Conservation (phyloP, 345 rosid genomes). For the Isatis tinctoria region DNA sequence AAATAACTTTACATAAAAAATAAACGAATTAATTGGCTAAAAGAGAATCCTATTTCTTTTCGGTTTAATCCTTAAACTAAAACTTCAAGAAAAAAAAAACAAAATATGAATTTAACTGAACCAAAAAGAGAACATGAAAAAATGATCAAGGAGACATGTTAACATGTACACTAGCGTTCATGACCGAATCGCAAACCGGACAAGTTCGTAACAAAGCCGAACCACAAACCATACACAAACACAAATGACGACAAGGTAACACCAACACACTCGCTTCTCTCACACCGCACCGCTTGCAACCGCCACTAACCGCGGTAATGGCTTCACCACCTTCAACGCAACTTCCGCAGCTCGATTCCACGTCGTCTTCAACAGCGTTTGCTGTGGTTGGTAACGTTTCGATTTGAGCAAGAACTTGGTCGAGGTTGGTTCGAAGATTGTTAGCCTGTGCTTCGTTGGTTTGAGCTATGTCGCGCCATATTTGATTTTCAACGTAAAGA, state of each 20-base stretch:
- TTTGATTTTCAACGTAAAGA: conserved; percentile 50
- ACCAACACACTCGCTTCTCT: conserved; percentile 67
- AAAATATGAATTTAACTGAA: background rate
- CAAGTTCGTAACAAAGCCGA: conserved; percentile 43
- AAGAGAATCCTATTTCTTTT: background rate
- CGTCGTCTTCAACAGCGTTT: conserved; percentile 36
- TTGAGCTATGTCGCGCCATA: conserved; percentile 67
- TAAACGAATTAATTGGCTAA: background rate
- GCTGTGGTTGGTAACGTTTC: conserved; percentile 29
- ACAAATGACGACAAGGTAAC: conserved; percentile 82
- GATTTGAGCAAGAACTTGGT: conserved; percentile 59
- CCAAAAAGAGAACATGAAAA: background rate
- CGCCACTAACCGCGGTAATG: conserved; percentile 4
- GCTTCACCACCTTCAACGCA: conserved; percentile 30
- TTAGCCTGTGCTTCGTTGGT: conserved; percentile 67
- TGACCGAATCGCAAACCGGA: conserved; percentile 47
- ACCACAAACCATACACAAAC: conserved; percentile 71
- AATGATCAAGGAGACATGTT: conserved; percentile 41
- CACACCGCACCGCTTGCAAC: conserved; percentile 62
- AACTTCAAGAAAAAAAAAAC: background rate
- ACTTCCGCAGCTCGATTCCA: conserved; percentile 70
- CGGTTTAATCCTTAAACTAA: background rate
- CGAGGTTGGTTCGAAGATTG: conserved; percentile 51
- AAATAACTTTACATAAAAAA: background rate
- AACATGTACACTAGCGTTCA: conserved; percentile 63